phyloP scores from a whole-genome alignment of 495 filamentous ascomycete genomes.

The Amphirosellinia nigrospora region DNA sequence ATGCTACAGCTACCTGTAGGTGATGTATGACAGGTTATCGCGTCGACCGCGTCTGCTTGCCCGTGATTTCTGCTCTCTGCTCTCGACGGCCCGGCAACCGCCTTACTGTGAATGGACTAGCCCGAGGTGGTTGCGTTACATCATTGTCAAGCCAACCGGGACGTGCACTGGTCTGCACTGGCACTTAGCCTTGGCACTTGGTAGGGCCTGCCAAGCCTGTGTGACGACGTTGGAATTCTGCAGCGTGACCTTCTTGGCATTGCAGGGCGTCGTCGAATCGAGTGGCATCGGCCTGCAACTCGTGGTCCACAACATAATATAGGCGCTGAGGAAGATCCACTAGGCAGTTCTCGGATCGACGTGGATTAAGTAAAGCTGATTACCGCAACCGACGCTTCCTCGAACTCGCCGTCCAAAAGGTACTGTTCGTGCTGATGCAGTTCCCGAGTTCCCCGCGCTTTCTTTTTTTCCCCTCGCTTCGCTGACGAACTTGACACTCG shows the following conservation, averaged over 20 bases:
- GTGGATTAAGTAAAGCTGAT: background rate
- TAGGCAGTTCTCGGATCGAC: background rate
- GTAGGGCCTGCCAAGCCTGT: slow-evolving; percentile 21
- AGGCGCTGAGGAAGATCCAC: slow-evolving; percentile 4
- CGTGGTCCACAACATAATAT: slow-evolving; percentile 7
- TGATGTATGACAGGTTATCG: background rate
- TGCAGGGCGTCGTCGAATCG: slow-evolving; percentile 10
- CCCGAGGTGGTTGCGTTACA: background rate
- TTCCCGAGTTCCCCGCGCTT: slow-evolving; percentile 9
- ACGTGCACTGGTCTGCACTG: background rate
- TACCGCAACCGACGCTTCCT: background rate
- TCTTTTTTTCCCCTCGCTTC: slow-evolving; percentile 9
- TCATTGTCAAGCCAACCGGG: background rate
- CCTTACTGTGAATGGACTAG: slow-evolving; percentile 3
- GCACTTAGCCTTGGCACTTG: background rate
- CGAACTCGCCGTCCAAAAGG: background rate
- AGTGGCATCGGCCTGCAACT: slow-evolving; percentile 12
- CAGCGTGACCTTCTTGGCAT: slow-evolving; percentile 28
- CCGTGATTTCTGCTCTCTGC: no score
- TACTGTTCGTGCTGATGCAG: slow-evolving; percentile 12
- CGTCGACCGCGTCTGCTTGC: background rate
- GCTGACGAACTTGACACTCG: slow-evolving; percentile 6
- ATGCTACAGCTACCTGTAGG: background rate
- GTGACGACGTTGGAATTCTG: slow-evolving; percentile 25
- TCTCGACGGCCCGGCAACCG: background rate